Percentiles rank a stretch among this genome's conserved stretches.
phyloP scores from a whole-genome alignment of 495 filamentous ascomycete genomes.

The Hypomontagnella monticulosa region DNA sequence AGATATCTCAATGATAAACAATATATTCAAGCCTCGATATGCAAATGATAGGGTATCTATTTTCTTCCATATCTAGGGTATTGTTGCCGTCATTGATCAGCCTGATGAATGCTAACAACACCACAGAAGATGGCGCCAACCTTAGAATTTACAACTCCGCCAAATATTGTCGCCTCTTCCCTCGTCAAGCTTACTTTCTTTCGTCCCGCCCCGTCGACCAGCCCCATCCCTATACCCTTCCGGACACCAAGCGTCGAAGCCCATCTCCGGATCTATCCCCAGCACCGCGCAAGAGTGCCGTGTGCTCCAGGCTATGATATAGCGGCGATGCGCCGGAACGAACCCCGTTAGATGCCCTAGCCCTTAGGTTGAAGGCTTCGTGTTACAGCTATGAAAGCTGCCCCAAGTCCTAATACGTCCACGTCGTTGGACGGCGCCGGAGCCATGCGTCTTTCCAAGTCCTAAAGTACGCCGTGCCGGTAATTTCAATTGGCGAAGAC shows the following conservation, averaged over 20 bases:
- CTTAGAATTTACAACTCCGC: conserved; percentile 36
- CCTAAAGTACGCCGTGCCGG: background rate
- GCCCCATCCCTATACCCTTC: conserved; percentile 12
- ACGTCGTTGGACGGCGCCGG: background rate
- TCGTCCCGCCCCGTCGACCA: background rate
- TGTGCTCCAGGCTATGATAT: background rate
- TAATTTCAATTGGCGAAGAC: conserved; percentile 64
- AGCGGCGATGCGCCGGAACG: conserved; percentile 1
- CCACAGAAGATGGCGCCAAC: conserved; percentile 40
- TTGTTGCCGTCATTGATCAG: conserved; percentile 29
- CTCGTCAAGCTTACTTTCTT: conserved; percentile 18
- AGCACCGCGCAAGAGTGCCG: background rate
- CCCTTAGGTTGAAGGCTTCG: background rate
- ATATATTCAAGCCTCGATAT: conserved; percentile 34
- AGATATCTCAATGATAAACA: conserved; percentile 11
- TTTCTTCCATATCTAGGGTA: conserved; percentile 39
- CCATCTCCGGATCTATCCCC: conserved; percentile 1
- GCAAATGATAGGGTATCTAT: conserved; percentile 44
- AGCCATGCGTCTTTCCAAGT: conserved; percentile 12
- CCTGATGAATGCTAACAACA: conserved; percentile 25
- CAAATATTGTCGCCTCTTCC: conserved; percentile 36
- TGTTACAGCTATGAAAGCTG: background rate
- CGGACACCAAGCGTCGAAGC: conserved; percentile 8
- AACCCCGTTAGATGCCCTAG: background rate
- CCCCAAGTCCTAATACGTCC: background rate